phyloP scores from a whole-genome alignment of 768 basidiomycete species.

The Cantharellus cinnabarinus region DNA sequence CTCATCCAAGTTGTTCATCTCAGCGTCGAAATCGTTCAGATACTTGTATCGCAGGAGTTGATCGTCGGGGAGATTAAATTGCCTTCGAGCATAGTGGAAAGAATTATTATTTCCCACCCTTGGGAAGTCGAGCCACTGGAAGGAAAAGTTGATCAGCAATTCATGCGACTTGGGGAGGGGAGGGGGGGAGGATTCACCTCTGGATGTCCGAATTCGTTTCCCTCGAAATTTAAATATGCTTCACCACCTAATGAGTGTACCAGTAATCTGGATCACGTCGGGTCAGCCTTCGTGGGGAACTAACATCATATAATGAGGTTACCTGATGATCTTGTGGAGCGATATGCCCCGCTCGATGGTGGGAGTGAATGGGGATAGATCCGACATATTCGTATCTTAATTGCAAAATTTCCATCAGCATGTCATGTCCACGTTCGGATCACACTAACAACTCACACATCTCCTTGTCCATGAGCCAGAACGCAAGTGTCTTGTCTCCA shows the following conservation, averaged over 20 bases:
- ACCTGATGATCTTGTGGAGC: slow-evolving; percentile 97
- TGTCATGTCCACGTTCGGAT: not conserved
- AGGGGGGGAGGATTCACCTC: slow-evolving; percentile 35
- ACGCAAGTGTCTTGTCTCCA: slow-evolving; percentile 95
- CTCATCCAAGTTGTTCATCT: slow-evolving; percentile 76
- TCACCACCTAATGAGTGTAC: slow-evolving; percentile 90
- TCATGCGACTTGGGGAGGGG: slow-evolving; percentile 27
- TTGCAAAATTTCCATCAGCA: not conserved
- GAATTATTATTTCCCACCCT: slow-evolving; percentile 89
- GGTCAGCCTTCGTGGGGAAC: not conserved
- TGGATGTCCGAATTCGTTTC: slow-evolving; percentile 96
- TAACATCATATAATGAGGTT: slow-evolving; percentile 8
- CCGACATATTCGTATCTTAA: slow-evolving; percentile 85
- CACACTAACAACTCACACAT: slow-evolving; percentile 54
- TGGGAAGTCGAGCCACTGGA: slow-evolving; percentile 95
- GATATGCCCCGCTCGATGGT: slow-evolving; percentile 75
- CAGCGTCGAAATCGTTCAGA: slow-evolving; percentile 80
- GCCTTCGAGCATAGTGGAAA: slow-evolving; percentile 90
- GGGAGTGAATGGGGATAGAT: slow-evolving; percentile 60
- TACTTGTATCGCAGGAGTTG: slow-evolving; percentile 72
- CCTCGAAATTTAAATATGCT: slow-evolving; percentile 94
- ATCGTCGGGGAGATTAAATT: slow-evolving; percentile 92
- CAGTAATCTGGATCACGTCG: slow-evolving; percentile 35
- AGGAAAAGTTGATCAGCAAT: not conserved
- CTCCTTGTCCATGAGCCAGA: slow-evolving; percentile 99